phyloP scores from a whole-genome alignment of 805 yeast species.

The Metschnikowia koreensis region DNA sequence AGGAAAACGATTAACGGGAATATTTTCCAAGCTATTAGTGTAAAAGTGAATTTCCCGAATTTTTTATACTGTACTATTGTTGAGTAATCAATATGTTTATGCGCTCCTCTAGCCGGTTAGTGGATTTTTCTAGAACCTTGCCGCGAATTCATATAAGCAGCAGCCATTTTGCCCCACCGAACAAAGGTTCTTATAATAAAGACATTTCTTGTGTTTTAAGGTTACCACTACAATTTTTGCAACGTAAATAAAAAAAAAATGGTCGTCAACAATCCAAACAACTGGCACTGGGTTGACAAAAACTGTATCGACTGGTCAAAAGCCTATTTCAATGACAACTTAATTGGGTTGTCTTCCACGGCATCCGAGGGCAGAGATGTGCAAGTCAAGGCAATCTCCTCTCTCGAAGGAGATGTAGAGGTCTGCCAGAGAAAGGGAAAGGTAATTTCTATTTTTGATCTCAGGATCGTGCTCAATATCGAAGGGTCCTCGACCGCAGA shows the following conservation, averaged over 20 bases:
- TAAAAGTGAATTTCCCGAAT: background rate
- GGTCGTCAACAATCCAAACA: constrained; percentile 96
- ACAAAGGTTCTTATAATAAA: background rate
- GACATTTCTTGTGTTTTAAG: background rate
- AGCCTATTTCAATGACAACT: constrained; percentile 63
- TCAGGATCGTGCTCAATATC: constrained; percentile 62
- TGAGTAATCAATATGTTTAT: background rate
- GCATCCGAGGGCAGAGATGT: constrained; percentile 30
- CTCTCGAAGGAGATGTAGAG: constrained; percentile 92
- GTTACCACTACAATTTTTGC: background rate
- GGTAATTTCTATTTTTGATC: constrained; percentile 86
- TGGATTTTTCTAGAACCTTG: constrained; percentile 11
- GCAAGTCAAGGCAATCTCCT: constrained; percentile 45
- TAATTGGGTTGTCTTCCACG: constrained; percentile 48
- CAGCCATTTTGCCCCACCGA: background rate
- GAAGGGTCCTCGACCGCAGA: constrained; percentile 37
- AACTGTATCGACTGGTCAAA: constrained; percentile 93
- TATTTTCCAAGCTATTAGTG: too few relatives aligned
- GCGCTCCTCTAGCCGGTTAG: background rate
- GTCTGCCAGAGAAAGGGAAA: constrained; percentile 97
- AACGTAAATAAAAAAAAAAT: constrained; percentile 35
- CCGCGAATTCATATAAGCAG: constrained; percentile 3
- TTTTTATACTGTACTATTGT: too few relatives aligned
- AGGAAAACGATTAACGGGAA: background rate
- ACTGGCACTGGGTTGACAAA: constrained; percentile 99